Percentiles rank a stretch among this genome's conserved stretches.
These are phyloP conservation scores for Suillus subluteus DNA, from an alignment of 768 basidiomycete species.

Conservation along the genomic window DNA sequence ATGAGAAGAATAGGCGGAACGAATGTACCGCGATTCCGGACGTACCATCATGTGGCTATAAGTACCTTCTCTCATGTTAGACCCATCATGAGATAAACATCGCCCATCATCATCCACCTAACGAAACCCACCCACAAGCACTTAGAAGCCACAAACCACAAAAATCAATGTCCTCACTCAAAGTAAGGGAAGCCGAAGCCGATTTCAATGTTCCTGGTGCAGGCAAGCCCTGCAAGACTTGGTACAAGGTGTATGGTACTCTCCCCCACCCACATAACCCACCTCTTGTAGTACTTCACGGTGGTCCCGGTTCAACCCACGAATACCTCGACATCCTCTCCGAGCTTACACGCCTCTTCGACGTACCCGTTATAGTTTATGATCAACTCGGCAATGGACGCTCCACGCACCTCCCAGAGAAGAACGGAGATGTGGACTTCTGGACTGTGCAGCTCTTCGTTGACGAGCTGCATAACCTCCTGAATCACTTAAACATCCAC, in stretches of 20 bases:
- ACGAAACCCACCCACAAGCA: background rate
- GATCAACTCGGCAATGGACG: slow-evolving; percentile 59
- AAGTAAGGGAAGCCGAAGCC: slow-evolving; percentile 35
- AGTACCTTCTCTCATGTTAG: slow-evolving; percentile 2
- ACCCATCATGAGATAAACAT: background rate
- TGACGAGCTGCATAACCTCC: slow-evolving; percentile 46
- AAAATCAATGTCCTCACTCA: slow-evolving; percentile 30
- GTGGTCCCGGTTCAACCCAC: slow-evolving; percentile 54
- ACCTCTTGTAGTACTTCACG: slow-evolving; percentile 57
- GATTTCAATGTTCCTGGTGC: slow-evolving; percentile 29
- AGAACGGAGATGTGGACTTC: slow-evolving; percentile 44
- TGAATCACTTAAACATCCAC: slow-evolving; percentile 47
- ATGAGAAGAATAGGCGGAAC: background rate
- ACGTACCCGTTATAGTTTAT: slow-evolving; percentile 56
- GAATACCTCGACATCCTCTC: slow-evolving; percentile 43
- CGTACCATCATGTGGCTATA: background rate
- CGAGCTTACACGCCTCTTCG: slow-evolving; percentile 38
- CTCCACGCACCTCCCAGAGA: slow-evolving; percentile 58
- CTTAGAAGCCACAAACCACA: background rate
- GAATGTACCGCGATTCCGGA: background rate
- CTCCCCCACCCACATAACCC: slow-evolving; percentile 34
- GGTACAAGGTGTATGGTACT: slow-evolving; percentile 55
- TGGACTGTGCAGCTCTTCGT: slow-evolving; percentile 56
- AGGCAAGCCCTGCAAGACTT: slow-evolving; percentile 45
- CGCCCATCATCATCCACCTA: background rate